These are phyloP conservation scores for Akanthomyces dipterigenus DNA, from an alignment of 2,329 filamentous ascomycete genomes.

Conservation along the genomic window DNA sequence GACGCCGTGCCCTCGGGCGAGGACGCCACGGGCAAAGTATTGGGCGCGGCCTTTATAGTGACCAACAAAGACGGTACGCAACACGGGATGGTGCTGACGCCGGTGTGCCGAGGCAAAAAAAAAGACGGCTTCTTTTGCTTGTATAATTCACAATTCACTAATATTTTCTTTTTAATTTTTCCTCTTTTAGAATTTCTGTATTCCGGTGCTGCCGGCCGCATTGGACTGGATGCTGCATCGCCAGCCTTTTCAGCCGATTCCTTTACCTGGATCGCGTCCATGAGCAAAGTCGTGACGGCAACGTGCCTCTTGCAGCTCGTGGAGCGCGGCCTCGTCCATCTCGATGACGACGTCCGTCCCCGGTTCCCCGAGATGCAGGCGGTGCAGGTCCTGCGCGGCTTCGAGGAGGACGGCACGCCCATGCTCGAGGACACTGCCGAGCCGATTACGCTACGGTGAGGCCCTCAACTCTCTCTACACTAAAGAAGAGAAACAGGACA, in stretches of 20 bases:
- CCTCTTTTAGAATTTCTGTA: constrained; percentile 25
- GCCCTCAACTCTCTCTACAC: background rate
- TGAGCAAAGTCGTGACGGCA: constrained; percentile 37
- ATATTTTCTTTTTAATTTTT: background rate
- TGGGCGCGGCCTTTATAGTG: constrained; percentile 31
- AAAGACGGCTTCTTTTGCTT: background rate
- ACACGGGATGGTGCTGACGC: background rate
- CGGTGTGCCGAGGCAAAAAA: background rate
- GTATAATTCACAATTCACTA: too few species aligned
- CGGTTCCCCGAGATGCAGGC: constrained; percentile 27
- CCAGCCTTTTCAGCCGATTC: constrained; percentile 25
- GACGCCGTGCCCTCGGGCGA: constrained; percentile 22
- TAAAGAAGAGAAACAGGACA: too few species aligned
- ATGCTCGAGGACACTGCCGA: constrained; percentile 29
- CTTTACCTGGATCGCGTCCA: constrained; percentile 33
- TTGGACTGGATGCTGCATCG: constrained; percentile 23
- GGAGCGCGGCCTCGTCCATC: constrained; percentile 25
- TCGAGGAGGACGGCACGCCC: constrained; percentile 28
- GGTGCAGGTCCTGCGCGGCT: constrained; percentile 31
- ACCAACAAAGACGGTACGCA: constrained; percentile 25
- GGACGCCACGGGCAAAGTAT: constrained; percentile 26
- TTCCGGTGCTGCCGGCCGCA: constrained; percentile 30
- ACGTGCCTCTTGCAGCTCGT: constrained; percentile 34
- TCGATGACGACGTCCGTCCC: constrained; percentile 31
- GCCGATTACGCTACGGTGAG: constrained; percentile 32